phyloP scores from a whole-genome alignment of 1,284 basidiomycete species.

The Omphalotus olearius region DNA sequence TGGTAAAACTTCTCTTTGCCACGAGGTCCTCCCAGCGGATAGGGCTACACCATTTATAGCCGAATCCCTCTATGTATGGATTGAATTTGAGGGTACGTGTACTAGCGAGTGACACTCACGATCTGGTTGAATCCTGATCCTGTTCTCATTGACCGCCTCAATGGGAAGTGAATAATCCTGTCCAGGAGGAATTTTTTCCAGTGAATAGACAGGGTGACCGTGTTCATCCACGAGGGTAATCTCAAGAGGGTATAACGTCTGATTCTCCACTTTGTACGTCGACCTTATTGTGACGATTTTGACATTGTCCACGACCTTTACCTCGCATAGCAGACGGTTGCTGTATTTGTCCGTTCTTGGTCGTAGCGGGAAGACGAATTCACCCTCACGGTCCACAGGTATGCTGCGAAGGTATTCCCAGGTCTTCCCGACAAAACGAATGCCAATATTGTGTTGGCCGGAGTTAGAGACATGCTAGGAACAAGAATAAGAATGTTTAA shows the following conservation, averaged over 20 bases:
- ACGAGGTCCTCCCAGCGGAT: slow-evolving; percentile 91
- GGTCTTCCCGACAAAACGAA: slow-evolving; percentile 82
- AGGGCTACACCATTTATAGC: slow-evolving; percentile 91
- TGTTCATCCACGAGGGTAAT: slow-evolving; percentile 85
- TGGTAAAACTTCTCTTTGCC: slow-evolving; percentile 71
- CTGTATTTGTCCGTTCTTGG: slow-evolving; percentile 76
- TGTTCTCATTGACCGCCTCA: slow-evolving; percentile 82
- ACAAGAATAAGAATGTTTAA: slow-evolving; percentile 10
- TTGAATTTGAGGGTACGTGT: slow-evolving; percentile 9
- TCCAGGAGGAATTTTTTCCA: slow-evolving; percentile 88
- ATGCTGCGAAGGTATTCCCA: slow-evolving; percentile 93
- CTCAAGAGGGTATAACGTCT: slow-evolving; percentile 91
- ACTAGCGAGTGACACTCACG: slow-evolving; percentile 47
- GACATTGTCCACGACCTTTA: slow-evolving; percentile 89
- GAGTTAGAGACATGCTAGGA: slow-evolving; percentile 75
- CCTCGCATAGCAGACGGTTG: slow-evolving; percentile 87
- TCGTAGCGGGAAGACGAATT: slow-evolving; percentile 84
- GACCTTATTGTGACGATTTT: slow-evolving; percentile 96
- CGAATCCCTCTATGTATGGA: slow-evolving; percentile 74
- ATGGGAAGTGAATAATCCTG: slow-evolving; percentile 89
- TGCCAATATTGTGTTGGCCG: slow-evolving; percentile 78
- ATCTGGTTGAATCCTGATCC: slow-evolving; percentile 89
- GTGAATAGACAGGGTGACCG: slow-evolving; percentile 76
- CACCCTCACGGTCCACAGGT: slow-evolving; percentile 93
- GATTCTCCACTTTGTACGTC: slow-evolving; percentile 90